Evolutionary conservation across 768 basidiomycete species (phyloP).

Genomic region (Boletus speciosus): DNA sequence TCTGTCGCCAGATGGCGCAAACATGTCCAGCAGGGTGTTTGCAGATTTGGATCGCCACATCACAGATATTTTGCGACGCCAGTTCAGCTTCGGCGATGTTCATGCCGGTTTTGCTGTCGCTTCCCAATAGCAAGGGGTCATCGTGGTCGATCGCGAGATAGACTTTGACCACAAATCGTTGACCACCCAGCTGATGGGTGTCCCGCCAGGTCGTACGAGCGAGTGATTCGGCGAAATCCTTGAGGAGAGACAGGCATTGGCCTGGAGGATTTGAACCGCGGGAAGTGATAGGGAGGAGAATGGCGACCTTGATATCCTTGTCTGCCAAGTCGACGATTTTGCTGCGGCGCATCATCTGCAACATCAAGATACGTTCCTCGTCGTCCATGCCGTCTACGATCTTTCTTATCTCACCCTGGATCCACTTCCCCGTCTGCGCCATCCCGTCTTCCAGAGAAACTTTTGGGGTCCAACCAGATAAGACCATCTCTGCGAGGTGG

Average conservation of each 20-base stretch:
- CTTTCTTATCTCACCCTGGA: constrained; percentile 36
- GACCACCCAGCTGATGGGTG: constrained; percentile 28
- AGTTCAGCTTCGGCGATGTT: constrained; percentile 40
- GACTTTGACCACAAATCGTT: constrained; percentile 36
- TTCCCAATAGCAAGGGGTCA: constrained; percentile 38
- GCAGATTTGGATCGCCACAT: constrained; percentile 38
- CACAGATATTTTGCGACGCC: constrained; percentile 33
- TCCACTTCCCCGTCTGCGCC: constrained; percentile 46
- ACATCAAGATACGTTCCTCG: constrained; percentile 6
- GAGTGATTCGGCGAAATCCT: constrained; percentile 42
- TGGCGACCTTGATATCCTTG: constrained; percentile 41
- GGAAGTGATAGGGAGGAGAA: constrained; percentile 59
- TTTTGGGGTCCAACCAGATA: constrained; percentile 43
- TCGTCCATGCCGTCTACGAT: constrained; percentile 6
- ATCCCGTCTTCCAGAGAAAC: constrained; percentile 46
- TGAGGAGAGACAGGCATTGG: constrained; percentile 42
- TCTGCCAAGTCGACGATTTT: constrained; percentile 37
- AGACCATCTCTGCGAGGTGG: constrained; percentile 23
- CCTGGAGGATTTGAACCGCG: constrained; percentile 34
- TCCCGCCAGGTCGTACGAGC: constrained; percentile 46
- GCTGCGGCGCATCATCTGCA: constrained; percentile 33
- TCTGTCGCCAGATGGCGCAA: constrained; percentile 52
- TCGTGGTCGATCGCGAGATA: constrained; percentile 55
- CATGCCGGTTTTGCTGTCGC: constrained; percentile 4
- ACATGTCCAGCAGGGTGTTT: constrained; percentile 43